Conservation (phyloP, 2,329 filamentous ascomycete genomes). For the Aschersonia sp. region DNA sequence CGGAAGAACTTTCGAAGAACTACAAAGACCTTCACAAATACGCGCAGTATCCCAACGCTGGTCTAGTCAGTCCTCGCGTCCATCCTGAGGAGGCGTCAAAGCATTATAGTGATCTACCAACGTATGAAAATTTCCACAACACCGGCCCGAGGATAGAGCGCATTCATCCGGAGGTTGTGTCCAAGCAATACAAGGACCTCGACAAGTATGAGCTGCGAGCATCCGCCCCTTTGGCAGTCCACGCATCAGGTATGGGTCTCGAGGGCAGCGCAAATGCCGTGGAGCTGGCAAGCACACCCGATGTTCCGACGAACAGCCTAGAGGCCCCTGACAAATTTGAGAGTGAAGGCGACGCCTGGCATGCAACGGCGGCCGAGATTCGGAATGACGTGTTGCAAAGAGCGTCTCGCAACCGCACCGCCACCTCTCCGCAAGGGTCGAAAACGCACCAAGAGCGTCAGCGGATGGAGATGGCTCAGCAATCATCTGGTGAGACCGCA, state of each 20-base stretch:
- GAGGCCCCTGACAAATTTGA: constrained; percentile 18
- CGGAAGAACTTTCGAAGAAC: constrained; percentile 15
- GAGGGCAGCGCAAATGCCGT: no score
- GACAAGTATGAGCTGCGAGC: no score
- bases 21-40: constrained; percentile 14
- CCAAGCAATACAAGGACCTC: no score
- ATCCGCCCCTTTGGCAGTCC: no score
- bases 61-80: constrained; percentile 8
- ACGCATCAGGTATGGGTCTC: no score
- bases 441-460: constrained; percentile 5
- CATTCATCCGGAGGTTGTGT: no score
- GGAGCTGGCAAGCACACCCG: no score
- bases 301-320: constrained; percentile 7
- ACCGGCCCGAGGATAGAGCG: background rate
- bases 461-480: constrained; percentile 4
- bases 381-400: constrained; percentile 16
- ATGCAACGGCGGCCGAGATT: constrained; percentile 16
- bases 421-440: constrained; percentile 5
- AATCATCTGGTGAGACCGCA: background rate
- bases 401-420: constrained; percentile 9
- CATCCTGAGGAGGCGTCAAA: constrained; percentile 22
- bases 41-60: constrained; percentile 13
- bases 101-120: constrained; percentile 19
- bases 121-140: constrained; percentile 11
- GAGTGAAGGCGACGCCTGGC: constrained; percentile 7